These are phyloP conservation scores for Phytopythium delawarense DNA, from an alignment of 352 stramenopile species.

Conservation along the genomic window DNA sequence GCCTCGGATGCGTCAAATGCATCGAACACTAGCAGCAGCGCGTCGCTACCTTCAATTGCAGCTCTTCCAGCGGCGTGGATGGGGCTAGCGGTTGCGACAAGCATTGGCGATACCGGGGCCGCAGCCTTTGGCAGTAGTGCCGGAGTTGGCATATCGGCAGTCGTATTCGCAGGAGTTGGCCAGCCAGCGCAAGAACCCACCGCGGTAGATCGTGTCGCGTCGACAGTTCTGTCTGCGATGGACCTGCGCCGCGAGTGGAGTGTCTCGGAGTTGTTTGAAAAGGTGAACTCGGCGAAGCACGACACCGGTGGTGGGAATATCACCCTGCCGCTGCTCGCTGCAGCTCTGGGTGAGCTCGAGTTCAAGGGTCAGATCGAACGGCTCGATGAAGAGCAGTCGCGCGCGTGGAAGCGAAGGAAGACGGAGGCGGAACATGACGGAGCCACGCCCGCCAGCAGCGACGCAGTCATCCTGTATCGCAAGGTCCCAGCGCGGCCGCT, in stretches of 20 bases:
- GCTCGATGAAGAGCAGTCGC: conserved; percentile 19
- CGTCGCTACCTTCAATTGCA: background rate
- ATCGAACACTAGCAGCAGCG: background rate
- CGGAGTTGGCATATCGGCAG: conserved; percentile 1
- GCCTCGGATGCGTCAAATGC: background rate
- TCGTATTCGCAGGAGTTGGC: background rate
- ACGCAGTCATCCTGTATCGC: conserved; percentile 38
- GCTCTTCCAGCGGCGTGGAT: background rate
- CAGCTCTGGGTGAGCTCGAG: conserved; percentile 54
- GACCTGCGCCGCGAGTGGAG: conserved; percentile 52
- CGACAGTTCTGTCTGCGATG: conserved; percentile 48
- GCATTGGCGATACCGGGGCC: background rate
- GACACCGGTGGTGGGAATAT: conserved; percentile 11
- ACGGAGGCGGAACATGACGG: conserved; percentile 1
- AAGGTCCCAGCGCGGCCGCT: conserved; percentile 64
- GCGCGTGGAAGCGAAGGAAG: conserved; percentile 23
- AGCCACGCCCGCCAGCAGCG: conserved; percentile 11
- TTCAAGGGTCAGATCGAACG: conserved; percentile 46
- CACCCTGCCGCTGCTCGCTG: conserved; percentile 45
- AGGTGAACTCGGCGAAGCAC: conserved; percentile 24
- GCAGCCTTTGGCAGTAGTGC: background rate
- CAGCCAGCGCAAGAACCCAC: conserved; percentile 3
- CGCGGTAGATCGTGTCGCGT: conserved; percentile 38
- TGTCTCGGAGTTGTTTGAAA: conserved; percentile 51
- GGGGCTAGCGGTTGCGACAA: background rate